Evolutionary conservation across 345 rosid genomes (phyloP).

Genomic region (Hypericum perforatum): DNA sequence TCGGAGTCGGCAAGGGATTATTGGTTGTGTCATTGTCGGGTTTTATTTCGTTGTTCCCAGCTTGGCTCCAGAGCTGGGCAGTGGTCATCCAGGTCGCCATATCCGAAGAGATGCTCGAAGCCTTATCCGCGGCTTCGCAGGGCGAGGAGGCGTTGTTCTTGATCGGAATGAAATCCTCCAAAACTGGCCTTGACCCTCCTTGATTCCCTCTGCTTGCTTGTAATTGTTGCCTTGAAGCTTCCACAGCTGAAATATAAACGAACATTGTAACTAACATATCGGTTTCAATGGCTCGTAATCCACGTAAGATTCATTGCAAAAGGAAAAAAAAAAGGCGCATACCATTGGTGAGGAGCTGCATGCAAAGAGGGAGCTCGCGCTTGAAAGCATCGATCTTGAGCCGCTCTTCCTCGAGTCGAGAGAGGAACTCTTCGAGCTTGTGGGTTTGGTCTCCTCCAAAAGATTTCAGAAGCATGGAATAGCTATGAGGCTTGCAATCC

Average conservation of each 20-base stretch:
- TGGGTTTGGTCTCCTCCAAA: conserved; percentile 70
- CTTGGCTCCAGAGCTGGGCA: conserved; percentile 93
- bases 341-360: conserved; percentile 97
- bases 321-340: conserved; percentile 3
- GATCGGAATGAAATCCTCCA: conserved; percentile 94
- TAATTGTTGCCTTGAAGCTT: conserved; percentile 74
- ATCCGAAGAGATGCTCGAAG: conserved; percentile 21
- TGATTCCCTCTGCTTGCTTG: conserved; percentile 54
- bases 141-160: conserved; percentile 28
- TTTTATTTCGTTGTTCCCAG: conserved; percentile 32
- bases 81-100: conserved; percentile 89
- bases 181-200: conserved; percentile 46
- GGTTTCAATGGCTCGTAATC: too few relatives aligned
- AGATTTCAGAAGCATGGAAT: conserved; percentile 81
- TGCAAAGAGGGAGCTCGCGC: conserved; percentile 98
- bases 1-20: conserved; percentile 21
- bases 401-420: conserved; percentile 83
- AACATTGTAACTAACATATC: too few relatives aligned
- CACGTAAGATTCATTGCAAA: too few relatives aligned
- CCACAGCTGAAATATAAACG: conserved; percentile 49
- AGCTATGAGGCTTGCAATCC: conserved; percentile 80
- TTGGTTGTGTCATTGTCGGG: conserved; percentile 17
- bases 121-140: conserved; percentile 32
- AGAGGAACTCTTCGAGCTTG: conserved; percentile 75
- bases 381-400: conserved; percentile 97